These are phyloP conservation scores for Fusarium torulosum DNA, from an alignment of 2,329 filamentous ascomycete species.

Conservation along the genomic window DNA sequence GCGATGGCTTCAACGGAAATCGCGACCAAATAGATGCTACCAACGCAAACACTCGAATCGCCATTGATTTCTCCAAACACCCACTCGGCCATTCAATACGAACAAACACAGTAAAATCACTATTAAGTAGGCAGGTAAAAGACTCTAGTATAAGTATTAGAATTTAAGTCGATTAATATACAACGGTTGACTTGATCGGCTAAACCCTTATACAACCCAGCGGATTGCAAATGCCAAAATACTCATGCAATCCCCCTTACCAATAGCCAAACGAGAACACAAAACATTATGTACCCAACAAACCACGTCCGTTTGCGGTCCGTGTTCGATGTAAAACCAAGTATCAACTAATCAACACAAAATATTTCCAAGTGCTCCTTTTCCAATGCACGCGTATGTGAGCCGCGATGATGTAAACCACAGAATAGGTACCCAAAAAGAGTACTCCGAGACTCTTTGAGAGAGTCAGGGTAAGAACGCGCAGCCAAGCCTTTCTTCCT, in stretches of 20 bases:
- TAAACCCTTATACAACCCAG: slow-evolving; percentile 29
- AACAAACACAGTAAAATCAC: neutral
- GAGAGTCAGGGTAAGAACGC: slow-evolving; percentile 17
- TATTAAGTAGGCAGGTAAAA: neutral
- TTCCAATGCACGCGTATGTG: slow-evolving; percentile 34
- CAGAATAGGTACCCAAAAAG: slow-evolving; percentile 29
- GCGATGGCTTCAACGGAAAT: slow-evolving; percentile 12
- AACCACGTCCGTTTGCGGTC: slow-evolving; percentile 21
- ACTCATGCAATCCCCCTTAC: slow-evolving; percentile 27
- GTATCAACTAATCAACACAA: slow-evolving; percentile 13
- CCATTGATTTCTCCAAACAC: neutral
- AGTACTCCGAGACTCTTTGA: slow-evolving; percentile 28
- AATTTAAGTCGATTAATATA: slow-evolving; percentile 21
- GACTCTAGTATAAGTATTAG: neutral
- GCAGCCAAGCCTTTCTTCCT: slow-evolving; percentile 23
- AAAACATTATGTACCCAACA: slow-evolving; percentile 49
- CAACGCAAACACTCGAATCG: neutral
- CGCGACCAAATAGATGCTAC: neutral
- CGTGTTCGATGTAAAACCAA: slow-evolving; percentile 31
- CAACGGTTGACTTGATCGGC: slow-evolving; percentile 14
- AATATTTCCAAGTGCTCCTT: slow-evolving; percentile 28
- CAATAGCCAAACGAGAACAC: slow-evolving; percentile 40
- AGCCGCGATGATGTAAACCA: slow-evolving; percentile 29
- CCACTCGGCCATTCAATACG: neutral
- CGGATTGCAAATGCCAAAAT: slow-evolving; percentile 14